phyloP scores from a whole-genome alignment of 2,329 filamentous ascomycete genomes.

The Venturia pyrina region DNA sequence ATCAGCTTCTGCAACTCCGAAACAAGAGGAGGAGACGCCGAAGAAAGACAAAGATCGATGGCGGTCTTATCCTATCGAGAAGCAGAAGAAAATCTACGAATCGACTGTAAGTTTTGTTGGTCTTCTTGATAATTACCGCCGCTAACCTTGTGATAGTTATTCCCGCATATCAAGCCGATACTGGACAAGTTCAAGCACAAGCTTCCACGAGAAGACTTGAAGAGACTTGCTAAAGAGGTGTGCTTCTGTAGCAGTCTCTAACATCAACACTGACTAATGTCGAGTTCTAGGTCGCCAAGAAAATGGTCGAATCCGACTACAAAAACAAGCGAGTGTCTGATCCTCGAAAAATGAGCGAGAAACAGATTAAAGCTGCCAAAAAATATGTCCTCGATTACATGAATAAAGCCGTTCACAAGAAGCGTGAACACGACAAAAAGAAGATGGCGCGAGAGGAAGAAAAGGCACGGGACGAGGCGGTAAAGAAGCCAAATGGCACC shows the following conservation, averaged over 20 bases:
- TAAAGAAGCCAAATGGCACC: slow-evolving; percentile 8
- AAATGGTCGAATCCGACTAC: slow-evolving; percentile 83
- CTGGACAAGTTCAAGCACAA: slow-evolving; percentile 80
- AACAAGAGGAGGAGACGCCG: slow-evolving; percentile 45
- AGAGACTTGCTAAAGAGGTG: slow-evolving; percentile 55
- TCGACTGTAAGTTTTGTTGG: slow-evolving; percentile 62
- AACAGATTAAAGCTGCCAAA: slow-evolving; percentile 74
- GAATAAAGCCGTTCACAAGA: slow-evolving; percentile 75
- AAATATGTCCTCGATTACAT: slow-evolving; percentile 77
- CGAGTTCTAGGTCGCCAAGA: slow-evolving; percentile 56
- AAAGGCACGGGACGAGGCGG: slow-evolving; percentile 17
- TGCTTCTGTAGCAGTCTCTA: slow-evolving; percentile 29
- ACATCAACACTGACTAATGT: slow-evolving; percentile 31
- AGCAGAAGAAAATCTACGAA: slow-evolving; percentile 92
- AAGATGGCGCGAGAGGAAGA: slow-evolving; percentile 34
- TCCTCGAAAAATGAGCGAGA: slow-evolving; percentile 65
- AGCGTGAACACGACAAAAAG: slow-evolving; percentile 55
- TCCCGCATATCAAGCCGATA: slow-evolving; percentile 74
- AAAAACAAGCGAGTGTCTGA: slow-evolving; percentile 80
- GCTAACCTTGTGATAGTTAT: slow-evolving; percentile 47
- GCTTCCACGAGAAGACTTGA: slow-evolving; percentile 68
- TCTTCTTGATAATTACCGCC: background rate
- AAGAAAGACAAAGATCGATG: slow-evolving; percentile 58
- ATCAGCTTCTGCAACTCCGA: slow-evolving; percentile 55
- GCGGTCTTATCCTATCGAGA: slow-evolving; percentile 61